A percentile compares a stretch with the other conserved stretches of the same genome.
Conservation (phyloP, 371 early-diverging fungal species). For the Mortierella sp. region DNA sequence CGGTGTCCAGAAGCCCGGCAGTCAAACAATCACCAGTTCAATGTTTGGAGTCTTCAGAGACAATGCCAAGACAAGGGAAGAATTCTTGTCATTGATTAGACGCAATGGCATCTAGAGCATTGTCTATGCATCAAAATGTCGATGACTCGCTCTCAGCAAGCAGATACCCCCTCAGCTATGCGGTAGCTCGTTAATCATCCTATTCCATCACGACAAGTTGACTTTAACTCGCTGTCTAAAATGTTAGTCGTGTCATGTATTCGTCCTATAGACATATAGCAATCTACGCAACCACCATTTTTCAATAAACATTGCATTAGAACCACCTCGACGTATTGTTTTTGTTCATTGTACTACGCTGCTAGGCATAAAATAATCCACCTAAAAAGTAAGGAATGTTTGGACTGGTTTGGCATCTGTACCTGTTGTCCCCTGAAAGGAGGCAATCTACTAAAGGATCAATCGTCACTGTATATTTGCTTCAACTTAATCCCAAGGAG, state of each 20-base stretch:
- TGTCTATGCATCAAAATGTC: neutral
- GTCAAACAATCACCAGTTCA: constrained; percentile 92
- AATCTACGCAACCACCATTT: neutral
- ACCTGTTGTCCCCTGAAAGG: neutral
- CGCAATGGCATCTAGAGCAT: constrained; percentile 25
- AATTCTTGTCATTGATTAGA: constrained; percentile 87
- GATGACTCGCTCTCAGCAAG: neutral
- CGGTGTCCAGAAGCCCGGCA: constrained; percentile 95
- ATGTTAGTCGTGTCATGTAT: neutral
- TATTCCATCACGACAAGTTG: neutral
- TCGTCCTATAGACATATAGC: constrained; percentile 1
- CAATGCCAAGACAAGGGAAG: constrained; percentile 95
- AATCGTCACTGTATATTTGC: neutral
- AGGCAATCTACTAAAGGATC: neutral
- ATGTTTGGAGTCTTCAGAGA: constrained; percentile 96
- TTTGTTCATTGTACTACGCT: neutral
- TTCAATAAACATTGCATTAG: neutral
- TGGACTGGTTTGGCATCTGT: neutral
- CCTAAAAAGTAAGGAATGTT: constrained; percentile 10
- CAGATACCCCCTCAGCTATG: constrained; percentile 1
- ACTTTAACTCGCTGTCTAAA: neutral
- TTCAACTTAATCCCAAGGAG: neutral
- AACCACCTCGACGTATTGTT: neutral
- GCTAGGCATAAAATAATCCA: neutral
- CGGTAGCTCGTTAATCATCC: neutral